Percentiles rank a stretch among this genome's conserved stretches.
Evolutionary conservation across 495 filamentous ascomycete species (phyloP).

Genomic region (Penicillium tannophilum): DNA sequence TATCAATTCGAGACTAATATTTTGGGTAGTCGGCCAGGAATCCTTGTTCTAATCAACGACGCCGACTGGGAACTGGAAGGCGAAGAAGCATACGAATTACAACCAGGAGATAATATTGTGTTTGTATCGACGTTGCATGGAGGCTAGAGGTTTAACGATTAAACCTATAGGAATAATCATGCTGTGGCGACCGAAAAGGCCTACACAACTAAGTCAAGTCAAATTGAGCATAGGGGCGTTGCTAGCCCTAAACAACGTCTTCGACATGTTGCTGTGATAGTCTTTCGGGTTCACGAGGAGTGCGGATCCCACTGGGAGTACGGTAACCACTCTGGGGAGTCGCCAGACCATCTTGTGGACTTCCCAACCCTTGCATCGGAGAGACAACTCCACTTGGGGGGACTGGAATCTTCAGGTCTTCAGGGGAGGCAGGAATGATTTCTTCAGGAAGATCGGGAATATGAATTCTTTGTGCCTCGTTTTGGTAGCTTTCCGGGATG

Average conservation of each 20-base stretch:
- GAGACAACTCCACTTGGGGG: slow-evolving; percentile 58
- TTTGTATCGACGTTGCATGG: slow-evolving; percentile 99
- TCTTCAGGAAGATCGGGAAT: slow-evolving; percentile 65
- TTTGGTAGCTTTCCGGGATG: slow-evolving; percentile 95
- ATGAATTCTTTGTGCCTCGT: slow-evolving; percentile 84
- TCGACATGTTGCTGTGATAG: slow-evolving; percentile 53
- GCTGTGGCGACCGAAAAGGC: background rate
- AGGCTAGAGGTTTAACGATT: slow-evolving; percentile 54
- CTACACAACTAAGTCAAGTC: background rate
- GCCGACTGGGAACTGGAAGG: slow-evolving; percentile 98
- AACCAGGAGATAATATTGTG: slow-evolving; percentile 80
- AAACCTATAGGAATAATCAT: background rate
- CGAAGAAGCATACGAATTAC: slow-evolving; percentile 83
- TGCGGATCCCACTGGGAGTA: slow-evolving; percentile 40
- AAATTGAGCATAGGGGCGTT: background rate
- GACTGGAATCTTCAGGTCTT: slow-evolving; percentile 83
- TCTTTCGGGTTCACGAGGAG: slow-evolving; percentile 49
- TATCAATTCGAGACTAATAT: slow-evolving; percentile 8
- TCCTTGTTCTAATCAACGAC: slow-evolving; percentile 96
- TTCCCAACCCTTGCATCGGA: slow-evolving; percentile 51
- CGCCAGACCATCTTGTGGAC: slow-evolving; percentile 41
- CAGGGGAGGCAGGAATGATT: slow-evolving; percentile 72
- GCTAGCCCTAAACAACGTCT: slow-evolving; percentile 43
- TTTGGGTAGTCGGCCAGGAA: slow-evolving; percentile 78
- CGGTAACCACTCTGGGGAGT: slow-evolving; percentile 47